phyloP scores from a whole-genome alignment of 257 asterid species.

The Solanum sitiens region DNA sequence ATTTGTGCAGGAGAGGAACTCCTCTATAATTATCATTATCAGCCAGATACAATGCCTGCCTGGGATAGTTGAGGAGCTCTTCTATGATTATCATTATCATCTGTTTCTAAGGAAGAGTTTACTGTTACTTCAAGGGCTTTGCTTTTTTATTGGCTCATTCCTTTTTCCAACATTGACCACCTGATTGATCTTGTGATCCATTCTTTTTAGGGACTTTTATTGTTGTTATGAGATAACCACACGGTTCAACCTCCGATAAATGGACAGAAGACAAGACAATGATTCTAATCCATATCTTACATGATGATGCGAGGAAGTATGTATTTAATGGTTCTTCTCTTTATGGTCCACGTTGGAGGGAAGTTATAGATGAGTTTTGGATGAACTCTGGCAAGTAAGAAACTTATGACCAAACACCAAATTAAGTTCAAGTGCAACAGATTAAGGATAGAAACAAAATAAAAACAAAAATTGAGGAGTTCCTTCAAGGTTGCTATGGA shows the following conservation, averaged over 20 bases:
- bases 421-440: neutral
- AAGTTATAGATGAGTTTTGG: neutral
- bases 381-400: neutral
- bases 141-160: constrained; percentile 5
- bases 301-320: neutral
- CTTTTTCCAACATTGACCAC: constrained; percentile 7
- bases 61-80: constrained; percentile 92
- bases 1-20: constrained; percentile 79
- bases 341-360: neutral
- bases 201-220: neutral
- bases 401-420: neutral
- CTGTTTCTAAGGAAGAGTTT: constrained; percentile 34
- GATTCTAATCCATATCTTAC: neutral
- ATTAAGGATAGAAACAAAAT: neutral
- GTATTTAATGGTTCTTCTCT: neutral
- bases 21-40: constrained; percentile 79
- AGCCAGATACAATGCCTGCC: constrained; percentile 75
- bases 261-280: neutral
- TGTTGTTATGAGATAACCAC: neutral
- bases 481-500: neutral
- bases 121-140: constrained; percentile 20
- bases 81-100: constrained; percentile 73
- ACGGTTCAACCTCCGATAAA: neutral
- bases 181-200: constrained; percentile 22
- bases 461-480: neutral